Base-by-base conservation (phyloP, 1,139 yeast species). In the Suhomyces kunorum region DNA sequence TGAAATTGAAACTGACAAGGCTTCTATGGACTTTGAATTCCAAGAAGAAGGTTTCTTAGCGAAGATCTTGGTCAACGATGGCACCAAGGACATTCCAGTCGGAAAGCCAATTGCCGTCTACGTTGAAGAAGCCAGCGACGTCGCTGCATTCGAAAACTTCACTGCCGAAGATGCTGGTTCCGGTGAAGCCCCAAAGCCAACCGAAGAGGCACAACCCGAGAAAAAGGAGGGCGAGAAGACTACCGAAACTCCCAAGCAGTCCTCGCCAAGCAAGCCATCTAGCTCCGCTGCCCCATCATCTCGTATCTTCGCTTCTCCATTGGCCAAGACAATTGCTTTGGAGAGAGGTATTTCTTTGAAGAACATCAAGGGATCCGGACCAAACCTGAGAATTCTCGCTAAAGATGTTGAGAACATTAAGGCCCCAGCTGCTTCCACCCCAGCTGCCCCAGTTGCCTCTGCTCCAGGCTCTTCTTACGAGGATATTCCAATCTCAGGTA, bases 11-110 rank as follows among this genome's bases (percentile, higher is more conserved):
- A 92, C 99, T 51, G 99, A 92, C 66, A 92, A 92, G 76, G 98
- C 99, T 43, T 85, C 90, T 50, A 92, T 92, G 96, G 99, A 94
- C 70, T 92, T 89, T 59, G 99, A 92, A 71, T 92, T 92, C 76
- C 98, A 90, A 73, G 99, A 94, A 56, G 99, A 94, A 45, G 99
- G 98, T 45, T 89, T 63, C 72, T 74, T 92, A 60, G 98, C 98
- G 51, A 87, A 92, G 76, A 83, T 89, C 54, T 74, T 94, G 54
- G 76, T 89, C 49, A 89, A 80, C 26, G 90, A 83, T 50, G 97
- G 98, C 40, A 68, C 96, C 45, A 83, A 88, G 67, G 96, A 92
- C 57, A 74, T 94, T 42, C 89, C 95, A 36, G 96, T 92, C 40
- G 95, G 95, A 55, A 81, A 83, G 68, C 98, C 98, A 59, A 87